A percentile compares a stretch with the other conserved stretches of the same genome.
Conservation (phyloP, 2,329 filamentous ascomycete species). For the Ascochyta rabiei region DNA sequence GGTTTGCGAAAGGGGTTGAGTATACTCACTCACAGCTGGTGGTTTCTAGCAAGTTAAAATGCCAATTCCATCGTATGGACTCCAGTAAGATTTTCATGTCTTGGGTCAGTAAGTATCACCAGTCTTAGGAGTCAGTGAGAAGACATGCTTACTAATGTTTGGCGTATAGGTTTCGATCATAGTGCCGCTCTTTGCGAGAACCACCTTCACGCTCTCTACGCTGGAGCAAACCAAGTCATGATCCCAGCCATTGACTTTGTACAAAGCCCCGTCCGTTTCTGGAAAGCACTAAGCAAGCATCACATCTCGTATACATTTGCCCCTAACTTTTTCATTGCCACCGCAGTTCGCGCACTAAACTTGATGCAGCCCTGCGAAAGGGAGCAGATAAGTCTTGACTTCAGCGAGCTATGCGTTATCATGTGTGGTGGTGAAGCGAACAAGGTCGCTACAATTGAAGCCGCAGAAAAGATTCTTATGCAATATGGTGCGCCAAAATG, state of each 20-base stretch:
- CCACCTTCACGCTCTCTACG: slow-evolving; percentile 57
- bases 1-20: slow-evolving; percentile 58
- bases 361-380: not conserved
- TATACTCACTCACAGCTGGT: slow-evolving; percentile 54
- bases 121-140: no score
- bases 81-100: slow-evolving; percentile 20
- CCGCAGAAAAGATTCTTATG: slow-evolving; percentile 36
- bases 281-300: slow-evolving; percentile 50
- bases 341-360: slow-evolving; percentile 11
- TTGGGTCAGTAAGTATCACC: slow-evolving; percentile 14
- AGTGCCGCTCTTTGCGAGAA: slow-evolving; percentile 60
- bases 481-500: slow-evolving; percentile 40
- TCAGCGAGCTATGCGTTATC: slow-evolving; percentile 41
- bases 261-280: slow-evolving; percentile 48
- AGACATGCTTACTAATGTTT: not conserved
- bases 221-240: slow-evolving; percentile 55
- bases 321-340: slow-evolving; percentile 51
- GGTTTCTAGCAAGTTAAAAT: slow-evolving; percentile 51
- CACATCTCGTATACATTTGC: slow-evolving; percentile 54
- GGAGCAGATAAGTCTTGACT: slow-evolving; percentile 22
- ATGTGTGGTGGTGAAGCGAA: slow-evolving; percentile 58
- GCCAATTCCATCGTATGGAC: slow-evolving; percentile 6
- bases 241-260: slow-evolving; percentile 52
- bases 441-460: slow-evolving; percentile 41
- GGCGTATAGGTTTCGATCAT: slow-evolving; percentile 55